Base-by-base conservation (phyloP, 2,329 filamentous ascomycete species). In the Penicillium thymicola region DNA sequence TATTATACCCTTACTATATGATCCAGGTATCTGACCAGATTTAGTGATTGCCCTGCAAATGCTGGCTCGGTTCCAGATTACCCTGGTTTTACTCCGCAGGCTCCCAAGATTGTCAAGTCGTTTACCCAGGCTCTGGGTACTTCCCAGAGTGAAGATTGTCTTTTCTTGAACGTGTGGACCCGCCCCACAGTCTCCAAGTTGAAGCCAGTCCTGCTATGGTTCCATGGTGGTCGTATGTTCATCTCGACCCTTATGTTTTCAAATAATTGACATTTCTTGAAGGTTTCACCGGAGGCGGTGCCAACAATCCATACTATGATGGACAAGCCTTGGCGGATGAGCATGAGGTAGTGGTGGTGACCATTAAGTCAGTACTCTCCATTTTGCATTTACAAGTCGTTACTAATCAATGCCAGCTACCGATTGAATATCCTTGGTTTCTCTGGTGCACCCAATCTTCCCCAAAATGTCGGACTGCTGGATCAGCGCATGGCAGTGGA, bases 401-500 rank as follows among this genome's bases (percentile, higher is more conserved):
- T 37, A 40, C 48, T 55, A 32, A 56, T 37, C 9, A 25, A 49
- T 25, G 14, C 3, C 16, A 63, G 63, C 62, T 76, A 76, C 59
- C 71, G 75, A 3, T n/a, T 75, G 34, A 74, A 73, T 52, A 72
- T 78, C 50, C 76, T 79, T 54, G 76, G 76, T 6, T 78, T 76
- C 57, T 70, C 74, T 0, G 68, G 70, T 11, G 72, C 73, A 16
- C 65, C 69, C 5, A 70, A 67, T 16, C 49, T 59, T 8, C 48
- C 60, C 5, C 61, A 62, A 36, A 85, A 85, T 56, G 62, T 81
- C 2, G 82, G 80, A 1, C 66, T 85, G 5, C 72, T 78, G 5
- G 82, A 85, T 59, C 81, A 84, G 61, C 75, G 82, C 2, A 62
- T 76, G 13, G 80, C 79, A 0, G 65, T 84, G 0, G 77, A 82